A percentile compares a stretch with the other conserved stretches of the same genome.
phyloP scores from a whole-genome alignment of 139 green algal genomes.

The Chlamydomonas incerta region DNA sequence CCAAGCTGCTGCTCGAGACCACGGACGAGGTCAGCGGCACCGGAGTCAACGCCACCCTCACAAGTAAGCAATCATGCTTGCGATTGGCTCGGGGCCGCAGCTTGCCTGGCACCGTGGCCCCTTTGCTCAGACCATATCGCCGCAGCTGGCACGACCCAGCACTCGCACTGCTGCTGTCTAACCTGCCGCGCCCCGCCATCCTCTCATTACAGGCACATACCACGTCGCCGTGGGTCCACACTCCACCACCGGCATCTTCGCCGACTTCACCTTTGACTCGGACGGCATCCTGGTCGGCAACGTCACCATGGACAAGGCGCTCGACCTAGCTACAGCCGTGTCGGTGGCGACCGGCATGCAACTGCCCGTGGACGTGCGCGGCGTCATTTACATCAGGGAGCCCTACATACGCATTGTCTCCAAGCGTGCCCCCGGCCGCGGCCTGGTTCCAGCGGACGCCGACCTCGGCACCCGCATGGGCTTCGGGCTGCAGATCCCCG shows the following conservation, averaged over 20 bases:
- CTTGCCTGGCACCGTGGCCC: too few species aligned
- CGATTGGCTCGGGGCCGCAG: too few species aligned
- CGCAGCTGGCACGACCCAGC: too few species aligned
- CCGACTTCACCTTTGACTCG: neutral
- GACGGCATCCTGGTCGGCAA: neutral
- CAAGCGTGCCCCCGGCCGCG: too few species aligned
- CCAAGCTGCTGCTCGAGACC: neutral
- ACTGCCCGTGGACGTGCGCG: neutral
- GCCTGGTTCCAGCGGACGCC: neutral
- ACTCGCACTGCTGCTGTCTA: too few species aligned
- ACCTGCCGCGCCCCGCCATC: too few species aligned
- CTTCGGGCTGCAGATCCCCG: neutral
- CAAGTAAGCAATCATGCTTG: too few species aligned
- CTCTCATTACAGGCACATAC: neutral
- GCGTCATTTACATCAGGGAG: neutral
- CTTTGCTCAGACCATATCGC: too few species aligned
- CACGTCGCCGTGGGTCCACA: neutral
- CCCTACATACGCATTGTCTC: neutral
- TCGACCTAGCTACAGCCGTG: neutral
- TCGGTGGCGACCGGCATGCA: too few species aligned
- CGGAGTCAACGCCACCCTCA: too few species aligned
- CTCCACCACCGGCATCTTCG: neutral
- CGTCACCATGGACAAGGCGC: neutral
- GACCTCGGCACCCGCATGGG: neutral
- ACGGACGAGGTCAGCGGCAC: too few species aligned